Base-by-base conservation (phyloP, 345 rosid species). In the Aquilaria sinensis region DNA sequence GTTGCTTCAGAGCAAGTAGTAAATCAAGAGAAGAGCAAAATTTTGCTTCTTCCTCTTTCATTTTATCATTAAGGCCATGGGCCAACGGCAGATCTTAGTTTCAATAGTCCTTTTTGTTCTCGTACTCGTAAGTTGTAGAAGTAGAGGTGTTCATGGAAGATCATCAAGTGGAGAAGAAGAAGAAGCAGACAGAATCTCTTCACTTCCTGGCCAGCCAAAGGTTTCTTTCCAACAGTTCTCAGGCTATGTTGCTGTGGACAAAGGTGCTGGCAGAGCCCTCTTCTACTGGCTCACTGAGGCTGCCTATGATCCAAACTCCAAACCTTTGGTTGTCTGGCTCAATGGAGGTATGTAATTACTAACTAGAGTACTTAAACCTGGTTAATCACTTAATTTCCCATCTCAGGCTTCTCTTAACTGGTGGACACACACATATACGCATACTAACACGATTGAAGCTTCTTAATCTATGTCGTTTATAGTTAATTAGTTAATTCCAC, bases 221-320 rank as follows among this genome's bases (percentile, higher is more conserved):
- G 96, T 94, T 53, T 69, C 89, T 37, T 94, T 94, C 60, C 85
- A 84, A 41, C 99, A 94, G 53, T 94, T 85, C 81, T 87, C 99
- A 6, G 99, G 99, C 51, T 94, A 94, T 65, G 95, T 94, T 49
- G 73, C 89, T 31, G 96, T 88, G 34, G 75, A 84, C 74, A 63
- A 71, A 58, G 66, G 12, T 64, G 86, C 79, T 31, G 97, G 93
- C 13, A 81, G 96, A 73, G 91, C 97, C 52, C 89, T 94, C 71
- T 94, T 90, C 68, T 94, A 94, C 78, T 94, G 99, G 99, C 89
- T 88, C 16, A 82, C 97, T 13, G 99, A 94, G 72, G 81, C 96
- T 62, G 51, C 69, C 55, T 59, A 62, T n/a, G 23, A 65, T 12
- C 93, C 85, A 51, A 60, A 70, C 10, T 77, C 92, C 11, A 88